Evolutionary conservation across 306 rosid genomes (phyloP).

Genomic region (Amphicarpaea edgeworthii): DNA sequence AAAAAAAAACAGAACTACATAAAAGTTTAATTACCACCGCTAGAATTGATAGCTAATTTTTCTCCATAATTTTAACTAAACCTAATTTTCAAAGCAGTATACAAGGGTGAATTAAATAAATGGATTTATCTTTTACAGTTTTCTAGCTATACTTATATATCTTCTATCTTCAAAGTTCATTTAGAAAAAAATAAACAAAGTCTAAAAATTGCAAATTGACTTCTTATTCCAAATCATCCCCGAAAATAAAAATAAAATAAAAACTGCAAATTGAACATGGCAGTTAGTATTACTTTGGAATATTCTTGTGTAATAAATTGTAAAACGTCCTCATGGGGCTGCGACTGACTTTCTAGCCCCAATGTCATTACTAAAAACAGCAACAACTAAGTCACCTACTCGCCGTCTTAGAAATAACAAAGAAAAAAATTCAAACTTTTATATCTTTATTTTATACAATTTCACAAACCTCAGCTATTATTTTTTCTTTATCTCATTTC

Average conservation of each 20-base stretch:
- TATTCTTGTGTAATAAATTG: slow-evolving; percentile 7
- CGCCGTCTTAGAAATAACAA: not conserved
- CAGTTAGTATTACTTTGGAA: not conserved
- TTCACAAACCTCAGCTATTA: not conserved
- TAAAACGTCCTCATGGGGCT: slow-evolving; percentile 5
- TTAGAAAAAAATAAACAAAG: no score
- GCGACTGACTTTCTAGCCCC: slow-evolving; percentile 1
- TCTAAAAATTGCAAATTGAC: slow-evolving; percentile 24
- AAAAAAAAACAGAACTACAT: no score
- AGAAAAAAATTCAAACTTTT: not conserved
- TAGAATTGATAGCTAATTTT: not conserved
- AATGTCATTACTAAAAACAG: not conserved
- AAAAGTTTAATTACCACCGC: not conserved
- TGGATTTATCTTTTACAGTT: not conserved
- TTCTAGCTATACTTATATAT: not conserved
- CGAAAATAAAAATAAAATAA: not conserved
- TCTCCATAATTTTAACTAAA: not conserved
- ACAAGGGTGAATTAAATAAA: not conserved
- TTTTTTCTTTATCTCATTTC: not conserved
- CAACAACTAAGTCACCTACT: not conserved
- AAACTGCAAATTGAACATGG: not conserved
- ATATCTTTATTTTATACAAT: not conserved
- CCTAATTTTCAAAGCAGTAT: not conserved
- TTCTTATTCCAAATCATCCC: not conserved
- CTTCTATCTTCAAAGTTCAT: not conserved